Base-by-base conservation (phyloP, 1,284 basidiomycete species). In the Fomes fomentarius region DNA sequence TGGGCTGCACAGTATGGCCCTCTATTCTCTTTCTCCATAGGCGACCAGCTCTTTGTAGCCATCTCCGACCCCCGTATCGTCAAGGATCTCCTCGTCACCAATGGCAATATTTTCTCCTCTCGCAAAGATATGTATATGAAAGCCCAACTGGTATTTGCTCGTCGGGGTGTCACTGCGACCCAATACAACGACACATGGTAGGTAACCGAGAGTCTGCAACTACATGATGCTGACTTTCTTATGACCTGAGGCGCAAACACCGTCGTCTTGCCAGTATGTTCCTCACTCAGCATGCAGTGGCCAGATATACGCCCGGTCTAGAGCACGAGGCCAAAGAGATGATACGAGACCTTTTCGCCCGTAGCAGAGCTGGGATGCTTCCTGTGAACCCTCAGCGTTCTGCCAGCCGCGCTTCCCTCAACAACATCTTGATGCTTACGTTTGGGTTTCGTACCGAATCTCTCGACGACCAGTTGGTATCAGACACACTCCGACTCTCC, bases 101-200 rank as follows among this genome's bases (percentile, higher is more conserved):
- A 76, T 38, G 77, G 77, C n/a, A 68, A 73, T 12, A 67, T 71
- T n/a, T 78, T 78, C 60, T 77, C 76, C 3, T 69, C 66, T 24
- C 67, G 76, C 5, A 74, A 74, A 57, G 62, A 70, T 15, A 72
- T 71, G 56, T 78, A 74, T 61, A 70, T 79, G 56, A 78, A 79
- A 61, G 71, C 66, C 24, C 69, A 76, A 50, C 72, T 70, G 24
- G 73, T 78, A 53, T 69, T 78, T 38, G 56, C 54, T n/a, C 69
- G 73, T 9, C 68, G 76, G 6, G 77, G 68, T 10, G 74, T 79
- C 17, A 77, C 76, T 0, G 74, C 71, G 17, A 69, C 74, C 10
- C 66, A 63, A 9, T 77, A 78, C 57, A 69, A 69, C 28, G 72
- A 76, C 21, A 69, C 57, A 37, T 78, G 76, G 76, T 76, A 48